Conservation (phyloP, 1,284 basidiomycete species). For the Earliella scabrosa region DNA sequence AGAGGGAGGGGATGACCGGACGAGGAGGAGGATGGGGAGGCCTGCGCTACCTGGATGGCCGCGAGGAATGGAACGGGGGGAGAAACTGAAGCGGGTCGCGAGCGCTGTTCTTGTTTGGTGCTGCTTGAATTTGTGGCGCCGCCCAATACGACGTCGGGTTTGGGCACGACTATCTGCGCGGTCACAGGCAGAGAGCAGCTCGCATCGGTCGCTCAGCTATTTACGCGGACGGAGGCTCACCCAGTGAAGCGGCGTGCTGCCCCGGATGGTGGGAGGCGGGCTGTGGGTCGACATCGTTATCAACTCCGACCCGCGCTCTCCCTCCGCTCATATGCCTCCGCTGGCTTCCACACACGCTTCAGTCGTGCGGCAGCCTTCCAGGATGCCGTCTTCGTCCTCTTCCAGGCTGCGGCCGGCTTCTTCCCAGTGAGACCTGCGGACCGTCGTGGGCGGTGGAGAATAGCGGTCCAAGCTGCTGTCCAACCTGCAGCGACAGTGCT, state of each 20-base stretch:
- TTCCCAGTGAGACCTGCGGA: conserved; percentile 2
- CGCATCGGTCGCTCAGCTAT: background rate
- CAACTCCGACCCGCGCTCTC: conserved; percentile 17
- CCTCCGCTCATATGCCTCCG: conserved; percentile 20
- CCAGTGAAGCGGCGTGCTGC: conserved; percentile 23
- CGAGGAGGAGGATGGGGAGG: conserved; percentile 22
- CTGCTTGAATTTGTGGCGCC: conserved; percentile 34
- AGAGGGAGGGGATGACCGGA: conserved; percentile 29
- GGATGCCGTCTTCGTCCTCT: conserved; percentile 6
- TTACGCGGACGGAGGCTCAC: conserved; percentile 17
- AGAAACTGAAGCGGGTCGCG: conserved; percentile 54
- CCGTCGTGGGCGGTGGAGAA: conserved; percentile 7
- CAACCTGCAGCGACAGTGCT: background rate
- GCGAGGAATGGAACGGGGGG: conserved; percentile 44
- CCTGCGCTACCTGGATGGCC: conserved; percentile 36
- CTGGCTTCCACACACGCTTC: conserved; percentile 19
- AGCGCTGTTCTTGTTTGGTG: conserved; percentile 34
- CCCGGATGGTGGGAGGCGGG: conserved; percentile 21
- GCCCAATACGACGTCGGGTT: conserved; percentile 30
- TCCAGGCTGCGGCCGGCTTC: conserved; percentile 9
- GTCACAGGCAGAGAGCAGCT: background rate
- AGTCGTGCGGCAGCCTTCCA: conserved; percentile 22
- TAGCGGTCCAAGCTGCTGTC: background rate
- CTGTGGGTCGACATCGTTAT: conserved; percentile 23
- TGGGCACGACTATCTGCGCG: conserved; percentile 32